Percentiles rank a stretch among this genome's conserved stretches.
Evolutionary conservation across 345 rosid species (phyloP).

Genomic region (Bruguiera parviflora): DNA sequence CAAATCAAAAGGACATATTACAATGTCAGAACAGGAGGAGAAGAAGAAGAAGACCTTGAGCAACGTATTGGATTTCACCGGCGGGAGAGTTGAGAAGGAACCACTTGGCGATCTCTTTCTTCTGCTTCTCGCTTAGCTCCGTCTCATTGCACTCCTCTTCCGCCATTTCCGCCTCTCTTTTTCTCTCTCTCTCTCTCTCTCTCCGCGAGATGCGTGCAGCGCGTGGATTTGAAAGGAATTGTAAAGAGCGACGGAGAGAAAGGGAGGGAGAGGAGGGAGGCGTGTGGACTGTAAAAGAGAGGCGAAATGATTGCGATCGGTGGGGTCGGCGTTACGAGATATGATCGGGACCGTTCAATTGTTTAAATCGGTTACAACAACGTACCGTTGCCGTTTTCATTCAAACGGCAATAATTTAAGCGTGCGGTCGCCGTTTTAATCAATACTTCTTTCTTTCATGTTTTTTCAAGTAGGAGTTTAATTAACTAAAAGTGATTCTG

Average conservation of each 20-base stretch:
- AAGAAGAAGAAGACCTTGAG: constrained; percentile 54
- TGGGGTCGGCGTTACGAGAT: constrained; percentile 7
- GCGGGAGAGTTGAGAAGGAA: constrained; percentile 92
- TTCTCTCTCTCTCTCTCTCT: no score
- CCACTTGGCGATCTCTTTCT: constrained; percentile 98
- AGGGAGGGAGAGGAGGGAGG: background rate
- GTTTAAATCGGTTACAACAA: background rate
- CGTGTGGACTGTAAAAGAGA: constrained; percentile 31
- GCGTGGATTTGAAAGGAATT: constrained; percentile 8
- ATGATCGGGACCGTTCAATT: constrained; percentile 29
- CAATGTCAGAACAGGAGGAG: background rate
- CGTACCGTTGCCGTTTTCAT: background rate
- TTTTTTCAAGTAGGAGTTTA: no score
- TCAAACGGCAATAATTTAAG: background rate
- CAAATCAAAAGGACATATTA: constrained; percentile 4
- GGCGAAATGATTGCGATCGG: constrained; percentile 11
- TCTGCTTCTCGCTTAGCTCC: constrained; percentile 65
- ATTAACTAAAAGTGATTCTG: no score
- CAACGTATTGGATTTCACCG: constrained; percentile 95
- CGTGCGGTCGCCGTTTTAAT: no score
- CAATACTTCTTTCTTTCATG: no score
- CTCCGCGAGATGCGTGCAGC: no score
- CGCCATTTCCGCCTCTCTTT: constrained; percentile 34
- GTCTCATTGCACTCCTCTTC: constrained; percentile 48
- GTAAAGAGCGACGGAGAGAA: constrained; percentile 3